Evolutionary conservation across 2,329 filamentous ascomycete species (phyloP), one percentile per base, ranked within the genome.

Genomic region (Phaeophleospora eucalypticola): DNA sequence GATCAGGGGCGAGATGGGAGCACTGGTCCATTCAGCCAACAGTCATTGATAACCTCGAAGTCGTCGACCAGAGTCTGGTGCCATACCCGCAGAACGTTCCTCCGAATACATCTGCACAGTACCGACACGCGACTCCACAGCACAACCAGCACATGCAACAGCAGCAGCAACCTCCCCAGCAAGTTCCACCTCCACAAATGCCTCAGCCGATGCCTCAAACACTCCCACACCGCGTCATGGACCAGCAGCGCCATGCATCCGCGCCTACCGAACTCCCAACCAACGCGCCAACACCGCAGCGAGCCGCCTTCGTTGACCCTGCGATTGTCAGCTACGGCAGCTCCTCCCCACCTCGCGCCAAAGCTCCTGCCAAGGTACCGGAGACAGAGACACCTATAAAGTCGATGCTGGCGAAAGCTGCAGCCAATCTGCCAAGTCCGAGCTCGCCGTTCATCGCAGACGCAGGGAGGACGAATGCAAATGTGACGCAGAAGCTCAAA

Each of bases 321-420:
- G 88, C 88, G 3, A 94, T 94, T 45, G 65, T 94, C 37, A 89
- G 87, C 62, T 79, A 87, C 63, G 66, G 66, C 16, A 73, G 59
- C 15, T 29, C 53, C 50, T 67, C 58, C 41, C 64, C 60, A 38
- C 58, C 46, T 14, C 54, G 46, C 15, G 54, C 55, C 24, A 56
- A 54, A 42, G 46, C 58, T 3, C 51, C 52, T 16, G 43, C 54
- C 38, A 48, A 49, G 29, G 46, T 58, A 36, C 24, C 55, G 21
- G 48, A 56, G 14, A 66, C 71, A 15, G 67, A 71, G 4, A 72
- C 69, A 18, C 71, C 71, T 0, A 67, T 72, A 46, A 73, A 72
- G 53, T 64, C 68, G 12, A 57, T 65, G 40, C 46, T 65, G 36
- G 56, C 64, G 16, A 61, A 61, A 20, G 64, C 67, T 40, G 60